Evolutionary conservation across 2,329 filamentous ascomycete genomes (phyloP), one percentile per base, ranked within the genome.

Genomic region (Exophiala oligosperma): DNA sequence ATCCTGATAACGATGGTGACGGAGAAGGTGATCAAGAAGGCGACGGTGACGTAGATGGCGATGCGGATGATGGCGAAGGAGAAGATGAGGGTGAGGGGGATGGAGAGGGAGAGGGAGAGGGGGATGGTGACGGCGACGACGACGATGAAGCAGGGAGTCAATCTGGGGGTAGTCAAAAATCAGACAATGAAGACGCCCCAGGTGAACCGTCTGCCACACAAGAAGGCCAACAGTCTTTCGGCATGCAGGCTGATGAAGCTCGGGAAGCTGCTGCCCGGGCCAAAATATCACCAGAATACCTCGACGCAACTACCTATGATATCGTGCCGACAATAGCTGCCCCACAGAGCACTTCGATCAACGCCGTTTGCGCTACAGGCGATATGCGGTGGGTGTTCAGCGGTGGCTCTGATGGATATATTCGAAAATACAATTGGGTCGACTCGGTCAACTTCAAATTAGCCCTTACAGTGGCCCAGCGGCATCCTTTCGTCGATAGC

Each of bases 301-400:
- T 96, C 50, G 87, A 82, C 1, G 93, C 94, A 12, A 78, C 81
- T 41, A 84, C 89, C 1, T 99, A 97, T 77, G 94, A 99, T 71
- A 96, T 99, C 60, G 89, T 96, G 1, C 94, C 94, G 1, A 97
- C 94, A 23, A 97, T 97, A 77, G 94, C 94, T 1, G 94, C 94
- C 2, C 94, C 94, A 1, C 92, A 97, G 72, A 90, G 91, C 62
- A 99, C 94, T 2, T 97, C 92, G 53, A 91, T 99, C 74, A 99
- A 99, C 71, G 88, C 92, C 8, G 84, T 99, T 58, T 87, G 92
- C 24, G 88, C 94, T 32, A 99, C 94, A 0, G 92, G 92, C 1
- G 94, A 99, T 73, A 88, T 97, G 80, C 85, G 92, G 55, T 97
- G 92, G 83, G 93, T 96, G 73, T 92, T 97, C 72, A 96, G 88